These are phyloP conservation scores for Macadamia integrifolia DNA, from an alignment of 164 flowering plant genomes.

Conservation along the genomic window DNA sequence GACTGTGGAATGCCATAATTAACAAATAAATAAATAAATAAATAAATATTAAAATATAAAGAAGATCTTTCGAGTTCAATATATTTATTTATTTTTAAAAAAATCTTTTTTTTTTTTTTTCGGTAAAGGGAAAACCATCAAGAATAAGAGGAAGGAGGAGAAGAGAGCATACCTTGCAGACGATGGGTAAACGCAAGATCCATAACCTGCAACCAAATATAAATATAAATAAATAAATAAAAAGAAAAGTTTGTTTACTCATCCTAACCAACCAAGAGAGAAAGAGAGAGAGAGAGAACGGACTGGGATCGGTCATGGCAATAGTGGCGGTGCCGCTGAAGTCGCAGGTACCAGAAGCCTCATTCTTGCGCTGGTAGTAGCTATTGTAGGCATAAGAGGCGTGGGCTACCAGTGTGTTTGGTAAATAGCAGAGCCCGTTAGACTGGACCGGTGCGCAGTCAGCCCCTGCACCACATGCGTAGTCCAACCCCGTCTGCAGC, in stretches of 20 bases:
- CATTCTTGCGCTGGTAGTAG: slow-evolving; percentile 49
- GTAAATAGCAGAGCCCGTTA: slow-evolving; percentile 63
- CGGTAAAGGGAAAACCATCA: not conserved
- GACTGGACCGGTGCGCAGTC: slow-evolving; percentile 61
- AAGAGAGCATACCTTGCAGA: slow-evolving; percentile 41
- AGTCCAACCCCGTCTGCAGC: slow-evolving; percentile 61
- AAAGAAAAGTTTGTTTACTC: too few relatives aligned
- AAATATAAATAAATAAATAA: not conserved
- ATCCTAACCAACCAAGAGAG: not conserved
- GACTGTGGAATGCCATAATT: too few relatives aligned
- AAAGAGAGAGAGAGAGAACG: slow-evolving; percentile 9
- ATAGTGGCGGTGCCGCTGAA: slow-evolving; percentile 65
- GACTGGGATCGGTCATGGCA: slow-evolving; percentile 76
- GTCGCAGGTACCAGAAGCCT: slow-evolving; percentile 65
- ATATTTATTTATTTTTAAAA: too few relatives aligned
- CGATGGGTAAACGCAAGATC: slow-evolving; percentile 76
- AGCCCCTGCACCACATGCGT: slow-evolving; percentile 68
- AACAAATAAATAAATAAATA: too few relatives aligned
- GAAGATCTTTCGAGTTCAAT: too few relatives aligned
- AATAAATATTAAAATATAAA: too few relatives aligned
- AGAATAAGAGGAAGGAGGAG: slow-evolving; percentile 1
- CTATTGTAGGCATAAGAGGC: slow-evolving; percentile 90
- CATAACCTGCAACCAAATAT: slow-evolving; percentile 47
- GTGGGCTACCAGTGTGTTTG: slow-evolving; percentile 68
- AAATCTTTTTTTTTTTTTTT: too few relatives aligned